Conservation (phyloP, 805 yeast genomes). For the Zygosaccharomyces bailii region DNA sequence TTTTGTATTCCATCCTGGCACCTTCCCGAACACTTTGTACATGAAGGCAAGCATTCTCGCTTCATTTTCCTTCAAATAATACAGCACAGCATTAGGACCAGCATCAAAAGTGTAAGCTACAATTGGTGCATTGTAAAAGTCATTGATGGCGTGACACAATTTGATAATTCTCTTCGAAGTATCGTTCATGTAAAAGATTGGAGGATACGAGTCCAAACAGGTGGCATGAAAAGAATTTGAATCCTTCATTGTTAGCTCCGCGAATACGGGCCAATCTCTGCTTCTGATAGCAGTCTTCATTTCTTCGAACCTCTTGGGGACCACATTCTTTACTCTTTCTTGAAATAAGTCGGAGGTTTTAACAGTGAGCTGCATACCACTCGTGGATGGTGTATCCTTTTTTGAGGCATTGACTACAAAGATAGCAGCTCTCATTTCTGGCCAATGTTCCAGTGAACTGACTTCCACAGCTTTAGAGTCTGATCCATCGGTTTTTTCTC, state of each 20-base stretch:
- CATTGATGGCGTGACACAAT: constrained; percentile 74
- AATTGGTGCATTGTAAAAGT: constrained; percentile 48
- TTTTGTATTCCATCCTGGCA: constrained; percentile 66
- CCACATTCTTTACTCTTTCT: constrained; percentile 74
- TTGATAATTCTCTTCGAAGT: constrained; percentile 80
- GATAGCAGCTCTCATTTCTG: constrained; percentile 85
- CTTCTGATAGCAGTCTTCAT: constrained; percentile 74
- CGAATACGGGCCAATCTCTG: constrained; percentile 79
- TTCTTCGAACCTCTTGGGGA: constrained; percentile 76
- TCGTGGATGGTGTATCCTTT: constrained; percentile 91
- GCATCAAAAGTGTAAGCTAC: constrained; percentile 99
- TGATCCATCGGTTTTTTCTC: constrained; percentile 64
- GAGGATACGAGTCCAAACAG: constrained; percentile 94
- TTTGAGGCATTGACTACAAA: constrained; percentile 89
- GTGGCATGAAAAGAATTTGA: constrained; percentile 97
- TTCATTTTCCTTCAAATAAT: constrained; percentile 78
- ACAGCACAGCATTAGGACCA: constrained; percentile 97
- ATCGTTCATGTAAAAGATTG: constrained; percentile 90
- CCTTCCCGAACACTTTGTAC: constrained; percentile 52
- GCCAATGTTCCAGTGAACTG: constrained; percentile 85
- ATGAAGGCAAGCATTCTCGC: constrained; percentile 67
- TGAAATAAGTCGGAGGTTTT: constrained; percentile 81
- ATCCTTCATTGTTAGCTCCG: constrained; percentile 90
- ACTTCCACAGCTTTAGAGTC: constrained; percentile 94
- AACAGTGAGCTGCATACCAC: constrained; percentile 96